These are phyloP conservation scores for Pistacia atlantica DNA, from an alignment of 345 rosid genomes.

Conservation along the genomic window DNA sequence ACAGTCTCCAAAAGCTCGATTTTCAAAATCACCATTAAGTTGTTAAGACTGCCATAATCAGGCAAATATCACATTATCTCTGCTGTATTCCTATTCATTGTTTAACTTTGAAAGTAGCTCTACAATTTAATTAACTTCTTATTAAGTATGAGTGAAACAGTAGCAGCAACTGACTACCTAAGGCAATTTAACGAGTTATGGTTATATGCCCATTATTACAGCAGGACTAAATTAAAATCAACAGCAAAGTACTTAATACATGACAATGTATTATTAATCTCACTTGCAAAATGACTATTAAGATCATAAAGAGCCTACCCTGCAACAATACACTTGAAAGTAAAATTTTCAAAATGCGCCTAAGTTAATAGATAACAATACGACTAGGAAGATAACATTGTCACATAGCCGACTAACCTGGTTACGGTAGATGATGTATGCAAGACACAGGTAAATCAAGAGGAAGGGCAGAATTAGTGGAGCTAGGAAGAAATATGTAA, in stretches of 20 bases:
- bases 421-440: conserved; percentile 77
- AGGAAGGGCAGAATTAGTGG: conserved; percentile 94
- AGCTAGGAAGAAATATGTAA: conserved; percentile 90
- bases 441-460: conserved; percentile 77
- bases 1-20: neutral
- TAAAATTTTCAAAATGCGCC: neutral
- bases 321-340: conserved; percentile 4
- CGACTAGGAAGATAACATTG: neutral
- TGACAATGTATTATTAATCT: neutral
- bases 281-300: neutral
- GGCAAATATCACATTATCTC: neutral
- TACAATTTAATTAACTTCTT: neutral
- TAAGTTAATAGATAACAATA: neutral
- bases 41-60: neutral
- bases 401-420: conserved; percentile 55
- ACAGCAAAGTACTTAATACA: neutral
- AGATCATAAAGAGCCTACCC: conserved; percentile 4
- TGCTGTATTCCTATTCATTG: neutral
- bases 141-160: neutral
- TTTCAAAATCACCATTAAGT: neutral
- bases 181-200: neutral
- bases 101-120: neutral
- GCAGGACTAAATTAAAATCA: neutral
- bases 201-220: neutral
- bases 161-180: neutral